A percentile compares a stretch with the other conserved stretches of the same genome.
phyloP scores from a whole-genome alignment of 2,329 filamentous ascomycete genomes.

The Aspergillus unguis region DNA sequence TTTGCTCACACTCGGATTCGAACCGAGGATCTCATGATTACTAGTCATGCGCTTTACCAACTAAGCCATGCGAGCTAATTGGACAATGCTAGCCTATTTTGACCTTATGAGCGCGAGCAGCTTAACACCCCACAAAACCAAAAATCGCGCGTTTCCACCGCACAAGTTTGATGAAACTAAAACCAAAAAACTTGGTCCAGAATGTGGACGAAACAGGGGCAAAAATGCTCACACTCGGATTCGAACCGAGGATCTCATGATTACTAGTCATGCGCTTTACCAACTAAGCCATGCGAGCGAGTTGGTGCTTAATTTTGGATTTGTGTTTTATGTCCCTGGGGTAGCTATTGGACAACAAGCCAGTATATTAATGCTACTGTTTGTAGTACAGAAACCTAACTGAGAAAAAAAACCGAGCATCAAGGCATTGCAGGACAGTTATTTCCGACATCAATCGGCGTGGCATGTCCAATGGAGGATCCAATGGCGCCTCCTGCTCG shows the following conservation, averaged over 20 bases:
- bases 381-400: no score
- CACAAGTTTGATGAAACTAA: no score
- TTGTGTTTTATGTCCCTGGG: neutral
- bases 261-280: slow-evolving; percentile 6
- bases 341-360: no score
- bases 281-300: slow-evolving; percentile 4
- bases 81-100: neutral
- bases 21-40: slow-evolving; percentile 7
- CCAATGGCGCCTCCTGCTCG: no score
- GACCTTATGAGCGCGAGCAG: no score
- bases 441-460: no score
- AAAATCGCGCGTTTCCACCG: no score
- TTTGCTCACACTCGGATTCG: slow-evolving; percentile 6
- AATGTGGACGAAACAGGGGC: neutral
- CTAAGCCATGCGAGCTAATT: slow-evolving; percentile 2
- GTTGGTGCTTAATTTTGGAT: neutral
- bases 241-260: slow-evolving; percentile 7
- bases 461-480: no score
- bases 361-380: no score
- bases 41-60: slow-evolving; percentile 1
- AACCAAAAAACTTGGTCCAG: neutral
- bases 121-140: no score
- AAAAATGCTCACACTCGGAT: slow-evolving; percentile 4
- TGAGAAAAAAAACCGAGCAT: no score
- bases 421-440: no score